Conservation (phyloP, 2,329 filamentous ascomycete genomes). For the Xylaria sp. region DNA sequence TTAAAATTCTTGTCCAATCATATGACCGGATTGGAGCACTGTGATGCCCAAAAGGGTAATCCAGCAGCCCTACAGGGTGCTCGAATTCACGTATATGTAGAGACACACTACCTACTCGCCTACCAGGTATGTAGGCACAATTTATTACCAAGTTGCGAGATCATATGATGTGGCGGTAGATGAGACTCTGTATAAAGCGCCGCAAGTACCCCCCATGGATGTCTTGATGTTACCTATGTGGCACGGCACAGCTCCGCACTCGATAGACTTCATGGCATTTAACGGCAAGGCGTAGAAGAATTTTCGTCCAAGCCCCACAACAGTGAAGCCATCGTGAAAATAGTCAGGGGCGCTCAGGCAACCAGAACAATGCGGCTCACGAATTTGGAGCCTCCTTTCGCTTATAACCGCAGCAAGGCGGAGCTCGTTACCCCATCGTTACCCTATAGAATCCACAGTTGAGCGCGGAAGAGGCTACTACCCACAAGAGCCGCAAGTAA, state of each 20-base stretch:
- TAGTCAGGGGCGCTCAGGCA: constrained; percentile 31
- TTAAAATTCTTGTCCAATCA: constrained; percentile 24
- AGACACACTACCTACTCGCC: not conserved
- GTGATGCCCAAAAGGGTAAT: constrained; percentile 27
- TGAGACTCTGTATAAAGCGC: not conserved
- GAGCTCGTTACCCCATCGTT: constrained; percentile 45
- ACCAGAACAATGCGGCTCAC: constrained; percentile 17
- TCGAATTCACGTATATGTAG: not conserved
- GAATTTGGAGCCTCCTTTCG: constrained; percentile 20
- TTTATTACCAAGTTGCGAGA: too few relatives aligned
- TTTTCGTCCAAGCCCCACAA: constrained; percentile 28
- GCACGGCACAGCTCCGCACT: constrained; percentile 20
- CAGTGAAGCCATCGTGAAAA: constrained; percentile 43
- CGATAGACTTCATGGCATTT: constrained; percentile 10
- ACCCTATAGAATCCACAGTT: constrained; percentile 47
- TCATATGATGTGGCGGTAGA: constrained; percentile 17
- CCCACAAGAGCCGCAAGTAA: constrained; percentile 29
- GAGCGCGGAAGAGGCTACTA: constrained; percentile 31
- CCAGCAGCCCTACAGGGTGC: constrained; percentile 6
- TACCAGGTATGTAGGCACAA: too few relatives aligned
- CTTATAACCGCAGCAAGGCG: constrained; percentile 28
- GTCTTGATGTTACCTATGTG: constrained; percentile 1
- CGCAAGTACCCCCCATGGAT: constrained; percentile 6
- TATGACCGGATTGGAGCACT: not conserved
- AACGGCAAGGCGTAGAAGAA: constrained; percentile 25